Evolutionary conservation across 352 stramenopile genomes (phyloP).

Genomic region (Phytophthora capsici): DNA sequence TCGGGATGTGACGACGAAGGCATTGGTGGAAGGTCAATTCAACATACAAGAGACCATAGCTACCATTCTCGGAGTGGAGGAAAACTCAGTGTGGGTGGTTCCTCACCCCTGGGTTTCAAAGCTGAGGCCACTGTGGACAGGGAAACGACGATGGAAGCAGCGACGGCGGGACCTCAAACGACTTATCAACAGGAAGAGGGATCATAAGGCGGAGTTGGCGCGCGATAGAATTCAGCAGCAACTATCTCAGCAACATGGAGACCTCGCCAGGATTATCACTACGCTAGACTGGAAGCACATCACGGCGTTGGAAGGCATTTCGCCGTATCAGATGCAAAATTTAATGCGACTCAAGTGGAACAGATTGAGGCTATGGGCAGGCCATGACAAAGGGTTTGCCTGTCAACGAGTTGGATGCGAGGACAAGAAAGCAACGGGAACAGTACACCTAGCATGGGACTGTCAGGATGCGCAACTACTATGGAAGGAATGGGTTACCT

Average conservation of each 20-base stretch:
- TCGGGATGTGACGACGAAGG: too few species aligned
- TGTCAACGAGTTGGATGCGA: background rate
- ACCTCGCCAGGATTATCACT: background rate
- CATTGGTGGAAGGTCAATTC: too few species aligned
- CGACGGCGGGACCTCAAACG: background rate
- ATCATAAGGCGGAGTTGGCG: background rate
- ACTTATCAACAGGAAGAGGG: background rate
- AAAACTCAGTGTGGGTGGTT: background rate
- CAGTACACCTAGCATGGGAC: background rate
- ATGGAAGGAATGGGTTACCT: too few species aligned
- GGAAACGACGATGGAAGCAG: conserved; percentile 2
- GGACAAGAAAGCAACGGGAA: background rate
- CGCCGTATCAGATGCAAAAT: conserved; percentile 10
- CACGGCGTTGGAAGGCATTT: background rate
- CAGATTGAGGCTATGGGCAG: conserved; percentile 1
- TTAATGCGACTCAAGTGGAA: background rate
- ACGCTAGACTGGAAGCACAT: background rate
- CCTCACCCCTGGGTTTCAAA: conserved; percentile 5
- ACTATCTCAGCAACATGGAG: too few species aligned
- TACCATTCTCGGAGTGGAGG: background rate
- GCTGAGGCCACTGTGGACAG: conserved; percentile 2
- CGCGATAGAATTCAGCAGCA: too few species aligned
- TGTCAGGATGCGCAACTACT: too few species aligned
- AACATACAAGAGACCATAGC: background rate
- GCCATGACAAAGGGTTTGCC: background rate